phyloP scores from a whole-genome alignment of 768 basidiomycete genomes.

The Epithele typhae region DNA sequence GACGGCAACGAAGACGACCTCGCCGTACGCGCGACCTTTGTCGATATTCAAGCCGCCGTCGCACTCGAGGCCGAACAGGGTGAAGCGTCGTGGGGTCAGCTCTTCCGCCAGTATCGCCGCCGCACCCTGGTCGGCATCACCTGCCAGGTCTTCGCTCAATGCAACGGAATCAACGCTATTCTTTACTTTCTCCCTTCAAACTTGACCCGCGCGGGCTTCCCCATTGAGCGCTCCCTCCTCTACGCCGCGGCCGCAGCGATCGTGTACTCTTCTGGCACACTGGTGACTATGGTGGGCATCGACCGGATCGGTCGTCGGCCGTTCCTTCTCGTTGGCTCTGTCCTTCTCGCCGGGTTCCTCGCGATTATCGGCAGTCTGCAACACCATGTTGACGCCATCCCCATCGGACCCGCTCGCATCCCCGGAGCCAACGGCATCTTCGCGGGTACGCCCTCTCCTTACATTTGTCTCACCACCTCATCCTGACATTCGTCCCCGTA shows the following conservation, averaged over 20 bases:
- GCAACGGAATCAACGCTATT: conserved; percentile 56
- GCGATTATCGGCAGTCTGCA: conserved; percentile 48
- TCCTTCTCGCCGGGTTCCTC: conserved; percentile 39
- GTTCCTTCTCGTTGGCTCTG: conserved; percentile 46
- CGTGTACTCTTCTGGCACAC: conserved; percentile 47
- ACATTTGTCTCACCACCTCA: no score
- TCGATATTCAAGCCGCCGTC: conserved; percentile 37
- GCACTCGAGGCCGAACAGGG: conserved; percentile 35
- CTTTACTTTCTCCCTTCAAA: conserved; percentile 55
- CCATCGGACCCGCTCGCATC: conserved; percentile 27
- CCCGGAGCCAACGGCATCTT: conserved; percentile 35
- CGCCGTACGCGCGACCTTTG: conserved; percentile 40
- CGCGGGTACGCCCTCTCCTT: conserved; percentile 20
- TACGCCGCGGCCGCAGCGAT: conserved; percentile 44
- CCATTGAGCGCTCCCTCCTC: conserved; percentile 37
- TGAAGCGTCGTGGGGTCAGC: conserved; percentile 40
- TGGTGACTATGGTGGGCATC: conserved; percentile 50
- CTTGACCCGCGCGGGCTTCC: conserved; percentile 47
- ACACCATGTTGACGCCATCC: conserved; percentile 36
- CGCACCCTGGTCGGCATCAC: conserved; percentile 49
- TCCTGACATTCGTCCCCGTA: no score
- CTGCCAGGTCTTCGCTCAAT: conserved; percentile 48
- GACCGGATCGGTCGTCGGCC: conserved; percentile 48
- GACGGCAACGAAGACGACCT: conserved; percentile 41
- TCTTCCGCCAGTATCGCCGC: conserved; percentile 47